These are phyloP conservation scores for Globisporangium emineosum DNA, from an alignment of 352 stramenopile genomes.

Conservation along the genomic window DNA sequence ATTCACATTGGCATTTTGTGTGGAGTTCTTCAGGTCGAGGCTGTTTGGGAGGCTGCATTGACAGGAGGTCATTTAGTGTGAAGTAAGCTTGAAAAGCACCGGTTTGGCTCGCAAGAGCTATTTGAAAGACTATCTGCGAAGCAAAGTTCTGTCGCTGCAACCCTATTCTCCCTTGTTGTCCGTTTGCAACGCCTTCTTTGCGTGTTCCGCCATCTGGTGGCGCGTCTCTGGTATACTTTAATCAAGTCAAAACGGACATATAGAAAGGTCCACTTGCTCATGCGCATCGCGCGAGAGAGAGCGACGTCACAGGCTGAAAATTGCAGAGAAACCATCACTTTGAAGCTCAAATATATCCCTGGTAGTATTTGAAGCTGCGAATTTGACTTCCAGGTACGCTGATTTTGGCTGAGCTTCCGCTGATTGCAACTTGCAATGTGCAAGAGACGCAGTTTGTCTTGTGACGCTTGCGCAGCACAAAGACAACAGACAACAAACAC, in stretches of 20 bases:
- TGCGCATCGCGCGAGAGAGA: not conserved
- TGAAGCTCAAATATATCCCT: too few relatives aligned
- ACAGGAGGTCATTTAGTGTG: too few relatives aligned
- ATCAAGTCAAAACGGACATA: not conserved
- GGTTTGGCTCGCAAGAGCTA: too few relatives aligned
- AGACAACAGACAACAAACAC: too few relatives aligned
- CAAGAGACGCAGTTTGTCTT: not conserved
- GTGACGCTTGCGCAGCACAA: constrained; percentile 6
- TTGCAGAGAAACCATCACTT: not conserved
- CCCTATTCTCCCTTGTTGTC: too few relatives aligned
- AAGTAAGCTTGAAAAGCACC: too few relatives aligned
- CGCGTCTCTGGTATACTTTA: not conserved
- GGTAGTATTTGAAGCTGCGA: too few relatives aligned
- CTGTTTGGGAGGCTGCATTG: too few relatives aligned
- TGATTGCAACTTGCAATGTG: not conserved
- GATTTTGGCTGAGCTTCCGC: not conserved
- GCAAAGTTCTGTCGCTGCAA: too few relatives aligned
- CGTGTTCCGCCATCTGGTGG: constrained; percentile 6
- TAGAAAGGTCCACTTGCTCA: not conserved
- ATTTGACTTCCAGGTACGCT: not conserved
- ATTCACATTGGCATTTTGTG: too few relatives aligned
- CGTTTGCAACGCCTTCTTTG: constrained; percentile 1
- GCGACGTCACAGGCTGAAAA: not conserved
- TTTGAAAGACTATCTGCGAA: too few relatives aligned
- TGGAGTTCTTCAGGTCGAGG: too few relatives aligned